These are phyloP conservation scores for Camellia sinensis DNA, from an alignment of 148 eudicot species.

Conservation along the genomic window DNA sequence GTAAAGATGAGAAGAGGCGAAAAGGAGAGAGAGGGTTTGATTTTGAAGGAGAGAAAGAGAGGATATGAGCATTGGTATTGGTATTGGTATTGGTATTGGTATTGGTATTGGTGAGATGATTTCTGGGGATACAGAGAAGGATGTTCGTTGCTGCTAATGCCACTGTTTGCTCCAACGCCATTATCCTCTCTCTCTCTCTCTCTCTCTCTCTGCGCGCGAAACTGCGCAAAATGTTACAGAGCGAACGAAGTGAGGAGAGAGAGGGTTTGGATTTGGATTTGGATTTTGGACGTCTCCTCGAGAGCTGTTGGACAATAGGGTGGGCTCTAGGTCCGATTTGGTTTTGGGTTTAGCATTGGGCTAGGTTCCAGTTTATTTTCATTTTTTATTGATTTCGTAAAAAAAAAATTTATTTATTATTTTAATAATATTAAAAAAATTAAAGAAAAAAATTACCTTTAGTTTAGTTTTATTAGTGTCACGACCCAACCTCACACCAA, in stretches of 20 bases:
- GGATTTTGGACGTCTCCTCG: no score
- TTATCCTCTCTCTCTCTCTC: not conserved
- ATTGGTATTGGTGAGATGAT: slow-evolving; percentile 5
- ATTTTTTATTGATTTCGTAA: no score
- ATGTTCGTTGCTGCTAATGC: slow-evolving; percentile 13
- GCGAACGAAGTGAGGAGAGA: not conserved
- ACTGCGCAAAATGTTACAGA: no score
- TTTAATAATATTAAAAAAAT: no score
- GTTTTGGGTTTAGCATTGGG: not conserved
- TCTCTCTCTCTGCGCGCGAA: not conserved
- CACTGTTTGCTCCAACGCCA: slow-evolving; percentile 21
- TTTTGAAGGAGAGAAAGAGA: not conserved
- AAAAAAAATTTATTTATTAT: no score
- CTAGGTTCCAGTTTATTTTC: not conserved
- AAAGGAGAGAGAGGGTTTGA: not conserved
- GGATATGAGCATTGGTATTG: not conserved
- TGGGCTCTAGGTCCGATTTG: not conserved
- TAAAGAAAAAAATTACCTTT: no score
- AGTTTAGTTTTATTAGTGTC: no score
- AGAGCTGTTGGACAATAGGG: not conserved
- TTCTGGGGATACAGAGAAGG: slow-evolving; percentile 7
- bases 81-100: not conserved
- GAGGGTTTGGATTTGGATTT: no score
- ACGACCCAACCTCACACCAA: no score
- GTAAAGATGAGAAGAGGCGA: slow-evolving; percentile 12